phyloP scores from a whole-genome alignment of 768 basidiomycete species.

The Daedalea quercina region DNA sequence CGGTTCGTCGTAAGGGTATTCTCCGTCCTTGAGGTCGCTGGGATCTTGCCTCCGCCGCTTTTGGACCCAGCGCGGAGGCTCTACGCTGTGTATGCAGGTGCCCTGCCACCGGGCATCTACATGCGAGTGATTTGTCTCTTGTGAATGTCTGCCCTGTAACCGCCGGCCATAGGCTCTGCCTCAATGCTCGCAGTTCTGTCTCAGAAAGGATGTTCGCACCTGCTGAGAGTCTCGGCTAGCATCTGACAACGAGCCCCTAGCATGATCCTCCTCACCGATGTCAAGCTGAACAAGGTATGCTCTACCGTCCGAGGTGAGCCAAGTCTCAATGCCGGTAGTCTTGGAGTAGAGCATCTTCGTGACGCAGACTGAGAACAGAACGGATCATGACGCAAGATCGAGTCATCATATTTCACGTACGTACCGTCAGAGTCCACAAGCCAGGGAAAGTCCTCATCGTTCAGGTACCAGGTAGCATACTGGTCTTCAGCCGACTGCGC shows the following conservation, averaged over 20 bases:
- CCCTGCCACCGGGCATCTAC: conserved; percentile 50
- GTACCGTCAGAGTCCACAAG: conserved; percentile 67
- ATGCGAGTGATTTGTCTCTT: conserved; percentile 4
- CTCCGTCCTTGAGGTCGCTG: conserved; percentile 27
- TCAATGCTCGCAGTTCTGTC: not conserved
- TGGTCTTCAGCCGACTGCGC: conserved; percentile 36
- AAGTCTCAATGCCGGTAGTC: conserved; percentile 60
- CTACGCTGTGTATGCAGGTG: conserved; percentile 72
- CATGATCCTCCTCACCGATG: conserved; percentile 28
- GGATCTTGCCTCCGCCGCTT: conserved; percentile 59
- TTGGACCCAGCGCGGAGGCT: conserved; percentile 73
- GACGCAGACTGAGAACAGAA: conserved; percentile 49
- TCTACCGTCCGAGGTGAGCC: conserved; percentile 82
- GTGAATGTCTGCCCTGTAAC: conserved; percentile 1
- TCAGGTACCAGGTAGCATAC: conserved; percentile 68
- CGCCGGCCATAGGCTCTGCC: not conserved
- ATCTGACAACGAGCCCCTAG: conserved; percentile 13
- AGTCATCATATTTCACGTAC: conserved; percentile 10
- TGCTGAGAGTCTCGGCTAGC: conserved; percentile 12
- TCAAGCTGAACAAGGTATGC: conserved; percentile 70
- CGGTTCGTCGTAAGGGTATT: conserved; percentile 52
- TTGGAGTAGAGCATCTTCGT: conserved; percentile 53
- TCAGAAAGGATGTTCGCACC: not conserved
- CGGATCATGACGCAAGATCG: not conserved
- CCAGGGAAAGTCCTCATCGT: conserved; percentile 66